Evolutionary conservation across 306 rosid species (phyloP).

Genomic region (Citrullus amarus): DNA sequence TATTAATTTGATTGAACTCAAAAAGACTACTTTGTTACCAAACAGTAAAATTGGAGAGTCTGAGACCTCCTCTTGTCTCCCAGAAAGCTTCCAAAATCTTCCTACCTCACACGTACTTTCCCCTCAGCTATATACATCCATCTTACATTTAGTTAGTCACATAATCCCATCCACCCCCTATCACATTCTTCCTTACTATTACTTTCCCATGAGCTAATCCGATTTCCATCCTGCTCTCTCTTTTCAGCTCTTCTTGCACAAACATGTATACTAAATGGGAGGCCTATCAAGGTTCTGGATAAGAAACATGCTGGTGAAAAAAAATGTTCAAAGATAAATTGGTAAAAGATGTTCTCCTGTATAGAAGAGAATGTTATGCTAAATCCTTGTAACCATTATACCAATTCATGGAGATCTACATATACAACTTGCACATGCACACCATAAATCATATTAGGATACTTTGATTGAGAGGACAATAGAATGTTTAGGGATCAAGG

Average conservation of each 20-base stretch:
- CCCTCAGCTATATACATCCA: background rate
- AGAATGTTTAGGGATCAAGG: background rate
- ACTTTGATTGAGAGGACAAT: background rate
- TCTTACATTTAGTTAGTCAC: background rate
- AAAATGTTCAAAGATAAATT: background rate
- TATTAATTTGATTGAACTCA: background rate
- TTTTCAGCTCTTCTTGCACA: background rate
- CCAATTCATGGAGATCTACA: background rate
- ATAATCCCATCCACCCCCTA: background rate
- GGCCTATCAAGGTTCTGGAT: background rate
- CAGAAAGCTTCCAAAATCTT: background rate
- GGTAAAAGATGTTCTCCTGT: background rate
- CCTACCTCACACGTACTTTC: background rate
- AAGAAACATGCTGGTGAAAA: background rate
- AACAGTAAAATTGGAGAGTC: background rate
- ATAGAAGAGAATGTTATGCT: background rate
- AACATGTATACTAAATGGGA: background rate
- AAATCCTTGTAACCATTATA: background rate
- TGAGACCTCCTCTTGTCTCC: background rate
- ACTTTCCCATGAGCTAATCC: background rate
- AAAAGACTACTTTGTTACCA: background rate
- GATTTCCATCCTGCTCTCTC: background rate
- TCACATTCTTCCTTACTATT: background rate
- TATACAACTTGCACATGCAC: background rate
- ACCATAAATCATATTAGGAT: background rate